Evolutionary conservation across 2,329 filamentous ascomycete genomes (phyloP), one percentile per base, ranked within the genome.

Genomic region (Aspergillus caelatus): DNA sequence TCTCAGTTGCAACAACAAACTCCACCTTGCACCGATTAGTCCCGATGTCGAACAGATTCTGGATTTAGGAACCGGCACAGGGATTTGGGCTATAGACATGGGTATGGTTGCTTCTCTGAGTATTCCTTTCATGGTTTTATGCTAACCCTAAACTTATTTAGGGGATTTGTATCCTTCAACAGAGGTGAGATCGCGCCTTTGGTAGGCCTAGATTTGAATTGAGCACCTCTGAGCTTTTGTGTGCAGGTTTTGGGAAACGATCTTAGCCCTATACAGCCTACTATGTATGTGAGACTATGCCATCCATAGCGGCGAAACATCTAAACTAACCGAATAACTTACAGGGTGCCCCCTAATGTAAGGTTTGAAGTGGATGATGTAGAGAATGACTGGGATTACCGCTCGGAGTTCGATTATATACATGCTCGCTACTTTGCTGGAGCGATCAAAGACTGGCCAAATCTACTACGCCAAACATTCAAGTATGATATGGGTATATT

Each of bases 351-450:
- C 7, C 62, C 62, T 1, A 64, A 62, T 39, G 62, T 64, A 3
- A 6, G 45, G 1, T 64, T 64, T 21, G 62, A 64, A 46, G 56
- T 64, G 7, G 62, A 64, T 43, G 62, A 64, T 23, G 56, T 60
- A 23, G 62, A 64, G 32, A 39, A 41, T 8, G 28, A 53, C 14
- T 64, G 62, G 62, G 59, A 56, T 1, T 23, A 48, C 10, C 55
- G 62, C 7, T 2, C 23, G 7, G 55, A 55, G 4, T 64, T 64
- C 23, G 62, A 64, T 26, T 50, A 58, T n/a, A 61, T 64, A 28
- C 62, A 64, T 19, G 43, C 39, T 1, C 58, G 62, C 4, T 64
- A 64, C 41, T 58, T 64, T 59, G 58, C 59, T 19, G 62, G 59
- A 3, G 62, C 62, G 2, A 62, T 64, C 21, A 11, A 60, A 21